Conservation (phyloP, 2,329 filamentous ascomycete genomes). For the Sporothrix brunneoviolacea region DNA sequence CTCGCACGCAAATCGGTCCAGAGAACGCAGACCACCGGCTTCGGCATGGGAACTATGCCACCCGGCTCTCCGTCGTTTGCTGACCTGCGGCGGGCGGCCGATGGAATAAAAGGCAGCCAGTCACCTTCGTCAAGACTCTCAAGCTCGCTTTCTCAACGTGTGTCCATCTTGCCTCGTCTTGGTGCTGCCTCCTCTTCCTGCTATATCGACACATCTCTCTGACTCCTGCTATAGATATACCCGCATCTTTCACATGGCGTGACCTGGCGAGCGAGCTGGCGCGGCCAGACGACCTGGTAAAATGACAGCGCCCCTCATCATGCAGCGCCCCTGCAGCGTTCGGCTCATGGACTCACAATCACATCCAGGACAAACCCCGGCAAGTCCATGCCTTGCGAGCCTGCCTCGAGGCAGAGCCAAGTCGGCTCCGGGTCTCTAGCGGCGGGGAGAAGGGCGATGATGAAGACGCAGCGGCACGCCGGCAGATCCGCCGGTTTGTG, state of each 20-base stretch:
- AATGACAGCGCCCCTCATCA: too few relatives aligned
- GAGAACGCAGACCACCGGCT: background rate
- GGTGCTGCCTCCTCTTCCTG: too few relatives aligned
- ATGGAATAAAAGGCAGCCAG: slow-evolving; percentile 1
- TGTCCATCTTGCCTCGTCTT: background rate
- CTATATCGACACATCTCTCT: too few relatives aligned
- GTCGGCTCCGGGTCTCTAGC: background rate
- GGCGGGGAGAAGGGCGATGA: background rate
- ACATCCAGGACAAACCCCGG: slow-evolving; percentile 1
- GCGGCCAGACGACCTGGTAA: slow-evolving; percentile 5
- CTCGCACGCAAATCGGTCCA: background rate
- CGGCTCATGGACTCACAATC: background rate
- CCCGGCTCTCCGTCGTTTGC: background rate
- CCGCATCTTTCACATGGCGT: slow-evolving; percentile 9
- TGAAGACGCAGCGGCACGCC: background rate
- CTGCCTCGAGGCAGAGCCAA: slow-evolving; percentile 7
- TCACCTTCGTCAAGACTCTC: background rate
- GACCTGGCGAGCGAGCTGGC: slow-evolving; percentile 12
- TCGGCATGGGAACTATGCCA: background rate
- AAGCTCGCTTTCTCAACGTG: background rate
- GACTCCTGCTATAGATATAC: background rate
- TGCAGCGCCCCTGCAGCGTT: background rate
- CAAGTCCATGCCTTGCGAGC: slow-evolving; percentile 9
- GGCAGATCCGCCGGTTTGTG: slow-evolving; percentile 11
- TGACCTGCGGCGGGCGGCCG: slow-evolving; percentile 6